Evolutionary conservation across 2,329 filamentous ascomycete species (phyloP).

Genomic region (Chaetothyriales sp.): DNA sequence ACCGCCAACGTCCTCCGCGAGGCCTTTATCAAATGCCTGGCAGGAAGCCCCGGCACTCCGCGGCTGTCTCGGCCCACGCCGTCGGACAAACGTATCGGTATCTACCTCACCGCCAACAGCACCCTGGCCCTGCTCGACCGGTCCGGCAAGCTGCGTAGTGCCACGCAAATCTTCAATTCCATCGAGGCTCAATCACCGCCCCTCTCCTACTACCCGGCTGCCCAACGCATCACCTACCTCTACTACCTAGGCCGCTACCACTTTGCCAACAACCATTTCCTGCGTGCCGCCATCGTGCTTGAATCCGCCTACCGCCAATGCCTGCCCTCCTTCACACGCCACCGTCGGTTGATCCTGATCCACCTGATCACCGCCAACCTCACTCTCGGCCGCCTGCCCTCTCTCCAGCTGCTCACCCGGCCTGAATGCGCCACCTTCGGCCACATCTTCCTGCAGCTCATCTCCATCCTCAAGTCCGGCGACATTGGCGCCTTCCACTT

Average conservation of each 20-base stretch:
- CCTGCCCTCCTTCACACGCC: slow-evolving; percentile 42
- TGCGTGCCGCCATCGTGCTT: slow-evolving; percentile 59
- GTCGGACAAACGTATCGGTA: slow-evolving; percentile 72
- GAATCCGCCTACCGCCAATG: slow-evolving; percentile 71
- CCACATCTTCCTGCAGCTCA: slow-evolving; percentile 59
- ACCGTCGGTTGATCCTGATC: slow-evolving; percentile 66
- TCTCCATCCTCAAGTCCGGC: slow-evolving; percentile 56
- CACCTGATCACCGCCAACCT: slow-evolving; percentile 75
- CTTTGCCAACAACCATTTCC: slow-evolving; percentile 72
- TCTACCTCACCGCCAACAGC: slow-evolving; percentile 85
- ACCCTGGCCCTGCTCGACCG: slow-evolving; percentile 79
- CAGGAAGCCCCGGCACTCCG: slow-evolving; percentile 39
- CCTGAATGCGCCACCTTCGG: slow-evolving; percentile 55
- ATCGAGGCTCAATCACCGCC: slow-evolving; percentile 74
- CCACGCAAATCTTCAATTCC: slow-evolving; percentile 78
- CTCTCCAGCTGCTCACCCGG: slow-evolving; percentile 48
- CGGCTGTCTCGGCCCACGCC: slow-evolving; percentile 39
- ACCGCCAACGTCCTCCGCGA: slow-evolving; percentile 82
- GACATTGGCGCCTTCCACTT: slow-evolving; percentile 61
- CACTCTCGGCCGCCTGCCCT: slow-evolving; percentile 72
- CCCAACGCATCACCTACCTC: slow-evolving; percentile 80
- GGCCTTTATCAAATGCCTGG: slow-evolving; percentile 78
- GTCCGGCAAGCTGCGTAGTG: slow-evolving; percentile 70
- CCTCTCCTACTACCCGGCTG: slow-evolving; percentile 65
- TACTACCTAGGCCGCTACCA: slow-evolving; percentile 90